Evolutionary conservation across 2,329 filamentous ascomycete genomes (phyloP).

Genomic region (Fusarium phyllophilum): DNA sequence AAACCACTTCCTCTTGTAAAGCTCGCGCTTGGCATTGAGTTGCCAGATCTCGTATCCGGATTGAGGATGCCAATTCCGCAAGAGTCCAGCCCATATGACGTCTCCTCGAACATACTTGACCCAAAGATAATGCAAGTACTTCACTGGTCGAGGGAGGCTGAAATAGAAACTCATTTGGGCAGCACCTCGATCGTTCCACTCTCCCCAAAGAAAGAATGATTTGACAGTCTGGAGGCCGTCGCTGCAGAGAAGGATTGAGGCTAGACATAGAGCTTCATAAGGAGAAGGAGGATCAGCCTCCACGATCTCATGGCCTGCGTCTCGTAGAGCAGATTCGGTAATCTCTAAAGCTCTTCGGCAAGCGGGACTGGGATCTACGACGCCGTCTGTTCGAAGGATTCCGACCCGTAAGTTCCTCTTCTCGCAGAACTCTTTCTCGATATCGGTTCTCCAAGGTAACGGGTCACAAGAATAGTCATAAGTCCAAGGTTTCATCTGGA

Average conservation of each 20-base stretch:
- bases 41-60: slow-evolving; percentile 84
- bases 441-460: slow-evolving; percentile 76
- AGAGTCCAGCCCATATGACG: slow-evolving; percentile 78
- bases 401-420: slow-evolving; percentile 65
- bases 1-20: slow-evolving; percentile 81
- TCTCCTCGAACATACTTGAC: slow-evolving; percentile 86
- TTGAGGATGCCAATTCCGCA: slow-evolving; percentile 79
- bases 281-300: slow-evolving; percentile 72
- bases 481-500: slow-evolving; percentile 86
- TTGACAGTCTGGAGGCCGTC: slow-evolving; percentile 86
- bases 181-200: slow-evolving; percentile 83
- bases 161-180: slow-evolving; percentile 80
- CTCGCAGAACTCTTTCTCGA: slow-evolving; percentile 65
- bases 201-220: slow-evolving; percentile 78
- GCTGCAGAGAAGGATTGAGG: slow-evolving; percentile 82
- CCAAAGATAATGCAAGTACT: slow-evolving; percentile 89
- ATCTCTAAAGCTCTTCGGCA: slow-evolving; percentile 80
- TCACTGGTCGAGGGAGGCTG: slow-evolving; percentile 75
- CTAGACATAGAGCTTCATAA: slow-evolving; percentile 79
- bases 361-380: slow-evolving; percentile 87
- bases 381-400: slow-evolving; percentile 80
- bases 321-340: slow-evolving; percentile 73
- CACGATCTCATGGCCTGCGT: slow-evolving; percentile 79
- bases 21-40: slow-evolving; percentile 79
- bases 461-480: slow-evolving; percentile 90